Conservation (phyloP, 768 basidiomycete genomes). For the Podaxis pistillaris region DNA sequence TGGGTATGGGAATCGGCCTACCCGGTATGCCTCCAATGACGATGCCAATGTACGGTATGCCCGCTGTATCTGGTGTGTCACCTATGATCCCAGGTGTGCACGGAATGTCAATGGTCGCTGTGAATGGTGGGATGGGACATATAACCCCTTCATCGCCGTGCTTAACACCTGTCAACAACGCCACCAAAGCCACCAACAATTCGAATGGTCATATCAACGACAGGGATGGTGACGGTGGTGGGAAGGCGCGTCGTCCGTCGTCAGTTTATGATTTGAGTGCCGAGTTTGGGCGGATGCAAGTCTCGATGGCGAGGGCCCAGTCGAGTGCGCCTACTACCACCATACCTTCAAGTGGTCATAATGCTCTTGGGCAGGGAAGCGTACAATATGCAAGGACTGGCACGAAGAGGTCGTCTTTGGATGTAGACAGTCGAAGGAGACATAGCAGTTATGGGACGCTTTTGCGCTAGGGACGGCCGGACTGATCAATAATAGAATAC, state of each 20-base stretch:
- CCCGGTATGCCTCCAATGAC: constrained; percentile 14
- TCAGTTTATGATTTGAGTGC: constrained; percentile 34
- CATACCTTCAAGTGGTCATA: background rate
- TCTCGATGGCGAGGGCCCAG: constrained; percentile 16
- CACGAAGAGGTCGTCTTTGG: background rate
- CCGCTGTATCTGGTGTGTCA: constrained; percentile 16
- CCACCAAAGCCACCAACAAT: background rate
- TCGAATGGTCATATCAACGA: background rate
- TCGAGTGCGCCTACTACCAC: constrained; percentile 4
- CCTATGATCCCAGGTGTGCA: constrained; percentile 1
- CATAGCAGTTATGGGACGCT: background rate
- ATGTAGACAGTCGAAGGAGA: background rate
- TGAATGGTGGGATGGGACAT: background rate
- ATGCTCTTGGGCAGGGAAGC: background rate
- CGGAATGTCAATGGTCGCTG: constrained; percentile 5
- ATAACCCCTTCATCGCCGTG: background rate
- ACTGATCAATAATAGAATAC: background rate
- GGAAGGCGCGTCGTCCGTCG: constrained; percentile 18
- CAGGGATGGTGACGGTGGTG: background rate
- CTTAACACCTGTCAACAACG: background rate
- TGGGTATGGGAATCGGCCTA: constrained; percentile 14
- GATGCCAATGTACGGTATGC: constrained; percentile 17
- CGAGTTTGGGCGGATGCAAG: constrained; percentile 41
- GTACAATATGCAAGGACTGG: background rate
- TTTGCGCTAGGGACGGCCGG: background rate